Evolutionary conservation across 495 filamentous ascomycete genomes (phyloP).

Genomic region (Tuber magnatum): DNA sequence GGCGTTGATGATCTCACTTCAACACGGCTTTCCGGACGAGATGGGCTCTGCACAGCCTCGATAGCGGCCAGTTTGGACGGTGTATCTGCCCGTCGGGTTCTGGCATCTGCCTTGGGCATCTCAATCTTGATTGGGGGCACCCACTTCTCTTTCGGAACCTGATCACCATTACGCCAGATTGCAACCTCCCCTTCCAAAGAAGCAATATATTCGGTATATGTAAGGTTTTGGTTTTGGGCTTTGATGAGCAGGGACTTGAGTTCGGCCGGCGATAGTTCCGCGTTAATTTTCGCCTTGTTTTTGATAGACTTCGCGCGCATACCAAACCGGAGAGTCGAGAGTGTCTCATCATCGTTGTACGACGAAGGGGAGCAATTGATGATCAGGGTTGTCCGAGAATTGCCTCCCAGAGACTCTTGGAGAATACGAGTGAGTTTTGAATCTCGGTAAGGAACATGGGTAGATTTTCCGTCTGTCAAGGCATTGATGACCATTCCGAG

Average conservation of each 20-base stretch:
- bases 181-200: conserved; percentile 79
- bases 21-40: conserved; percentile 67
- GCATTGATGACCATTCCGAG: conserved; percentile 99
- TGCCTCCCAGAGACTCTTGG: conserved; percentile 93
- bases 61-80: conserved; percentile 65
- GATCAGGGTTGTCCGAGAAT: conserved; percentile 92
- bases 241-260: conserved; percentile 87
- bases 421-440: conserved; percentile 96
- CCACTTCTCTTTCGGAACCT: conserved; percentile 80
- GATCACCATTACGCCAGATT: conserved; percentile 78
- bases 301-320: conserved; percentile 97
- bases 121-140: conserved; percentile 51
- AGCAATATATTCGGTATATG: conserved; percentile 75
- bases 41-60: conserved; percentile 53
- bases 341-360: conserved; percentile 93
- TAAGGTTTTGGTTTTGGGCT: conserved; percentile 80
- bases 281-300: conserved; percentile 99
- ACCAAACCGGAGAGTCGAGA: conserved; percentile 90
- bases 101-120: conserved; percentile 57
- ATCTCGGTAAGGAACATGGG: conserved; percentile 92
- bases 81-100: conserved; percentile 64
- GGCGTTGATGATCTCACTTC: conserved; percentile 53
- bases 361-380: conserved; percentile 98
- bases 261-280: conserved; percentile 88
- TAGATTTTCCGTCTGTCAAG: conserved; percentile 96